Base-by-base conservation (phyloP, 2,329 filamentous ascomycete species). In the Clonostachys solani region DNA sequence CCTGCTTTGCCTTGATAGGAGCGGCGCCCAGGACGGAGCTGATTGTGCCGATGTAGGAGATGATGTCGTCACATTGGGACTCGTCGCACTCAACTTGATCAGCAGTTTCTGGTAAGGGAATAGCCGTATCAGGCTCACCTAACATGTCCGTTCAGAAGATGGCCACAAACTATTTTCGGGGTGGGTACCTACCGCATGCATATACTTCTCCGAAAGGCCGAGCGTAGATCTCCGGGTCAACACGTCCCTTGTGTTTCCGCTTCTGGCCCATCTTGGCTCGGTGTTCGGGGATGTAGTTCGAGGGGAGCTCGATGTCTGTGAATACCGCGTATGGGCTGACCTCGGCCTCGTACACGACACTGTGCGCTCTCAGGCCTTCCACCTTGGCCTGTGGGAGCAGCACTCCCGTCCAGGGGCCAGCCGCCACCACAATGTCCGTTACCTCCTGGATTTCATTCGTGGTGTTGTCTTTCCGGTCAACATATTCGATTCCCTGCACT, bases 201-300 rank as follows among this genome's bases (percentile, higher is more conserved):
- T 99, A 99, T 12, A 96, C 86, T 62, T 96, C 92, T 47, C 87
- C 81, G 62, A 90, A 87, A 0, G 92, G 92, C 5, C 94, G 80
- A 1, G 94, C 88, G 63, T 99, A 99, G 52, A 97, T 94, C 65
- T 99, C 94, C 0, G 94, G 94, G 23, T 89, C 84, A 12, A 90
- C 89, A 16, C 78, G 78, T 29, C 83, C 77, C 49, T 75, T 74
- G 66, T 78, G 80, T 57, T 67, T 69, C 58, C 75, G 70, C 68
- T 70, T 73, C 60, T 78, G 72, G 49, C 71, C 75, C 59, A 66
- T 62, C 54, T 58, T 62, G 49, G 65, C 62, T 45, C 73, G 70
- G 55, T 78, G 77, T 54, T 68, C 71, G 4, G 75, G 75, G 4
- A 79, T 66, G 62, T 84, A 90, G 50, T 81, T 78, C 13, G 68